phyloP scores from a whole-genome alignment of 306 rosid genomes.

The Cucurbita maxima region DNA sequence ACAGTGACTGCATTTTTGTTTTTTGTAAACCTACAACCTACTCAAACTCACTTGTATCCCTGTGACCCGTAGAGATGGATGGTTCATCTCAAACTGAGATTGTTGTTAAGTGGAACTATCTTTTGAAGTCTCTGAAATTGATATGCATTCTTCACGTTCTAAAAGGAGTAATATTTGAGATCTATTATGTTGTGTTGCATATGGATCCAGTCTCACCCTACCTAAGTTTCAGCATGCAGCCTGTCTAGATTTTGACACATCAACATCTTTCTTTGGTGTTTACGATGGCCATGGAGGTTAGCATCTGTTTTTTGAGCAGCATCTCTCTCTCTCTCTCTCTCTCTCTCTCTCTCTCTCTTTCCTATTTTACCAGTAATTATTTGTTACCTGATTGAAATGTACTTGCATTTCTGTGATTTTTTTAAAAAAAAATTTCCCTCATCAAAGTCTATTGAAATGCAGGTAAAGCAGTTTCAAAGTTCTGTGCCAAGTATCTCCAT shows the following conservation, averaged over 20 bases:
- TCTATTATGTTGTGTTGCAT: neutral
- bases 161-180: too few relatives aligned
- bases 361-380: neutral
- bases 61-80: neutral
- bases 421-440: neutral
- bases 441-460: slow-evolving; percentile 14
- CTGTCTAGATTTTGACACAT: slow-evolving; percentile 51
- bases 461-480: slow-evolving; percentile 95
- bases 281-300: slow-evolving; percentile 98
- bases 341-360: neutral
- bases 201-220: slow-evolving; percentile 1
- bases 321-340: neutral
- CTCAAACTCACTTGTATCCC: neutral
- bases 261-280: slow-evolving; percentile 88
- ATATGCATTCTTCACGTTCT: neutral
- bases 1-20: neutral
- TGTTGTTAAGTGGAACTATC: neutral
- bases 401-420: neutral
- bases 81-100: neutral
- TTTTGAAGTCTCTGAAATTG: neutral
- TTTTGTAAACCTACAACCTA: neutral
- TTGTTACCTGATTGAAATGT: neutral
- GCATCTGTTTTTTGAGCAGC: neutral
- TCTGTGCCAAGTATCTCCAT: slow-evolving; percentile 89
- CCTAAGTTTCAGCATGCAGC: slow-evolving; percentile 76